These are phyloP conservation scores for Gaultheria prostrata DNA, from an alignment of 148 eudicot species.

Conservation along the genomic window DNA sequence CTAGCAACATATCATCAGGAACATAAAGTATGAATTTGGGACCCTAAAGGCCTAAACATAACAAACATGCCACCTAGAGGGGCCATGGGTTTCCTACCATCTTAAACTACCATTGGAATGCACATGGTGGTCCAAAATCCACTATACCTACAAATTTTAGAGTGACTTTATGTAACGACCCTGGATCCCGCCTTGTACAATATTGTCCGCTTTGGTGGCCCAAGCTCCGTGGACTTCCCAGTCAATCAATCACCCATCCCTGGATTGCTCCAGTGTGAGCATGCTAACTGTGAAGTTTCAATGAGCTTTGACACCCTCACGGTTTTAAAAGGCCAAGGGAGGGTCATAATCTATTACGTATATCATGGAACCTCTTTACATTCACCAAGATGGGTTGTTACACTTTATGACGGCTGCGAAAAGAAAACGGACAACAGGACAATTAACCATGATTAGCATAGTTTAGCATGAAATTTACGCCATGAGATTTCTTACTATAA, in stretches of 20 bases:
- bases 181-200: too few relatives aligned
- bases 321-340: too few relatives aligned
- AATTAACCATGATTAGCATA: neutral
- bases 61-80: neutral
- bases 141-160: neutral
- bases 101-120: conserved; percentile 9
- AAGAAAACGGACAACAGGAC: neutral
- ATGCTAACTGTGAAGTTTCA: neutral
- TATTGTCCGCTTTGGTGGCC: too few relatives aligned
- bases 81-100: neutral
- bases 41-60: neutral
- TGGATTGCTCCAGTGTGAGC: too few relatives aligned
- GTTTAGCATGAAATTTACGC: neutral
- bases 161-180: too few relatives aligned
- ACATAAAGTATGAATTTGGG: neutral
- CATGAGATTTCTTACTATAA: neutral
- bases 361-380: too few relatives aligned
- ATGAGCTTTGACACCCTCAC: too few relatives aligned
- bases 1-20: neutral
- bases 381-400: too few relatives aligned
- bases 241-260: too few relatives aligned
- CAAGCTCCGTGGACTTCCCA: too few relatives aligned
- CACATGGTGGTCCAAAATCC: conserved; percentile 12
- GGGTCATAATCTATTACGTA: too few relatives aligned
- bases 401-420: neutral